These are phyloP conservation scores for Symmetrospora coprosmae DNA, from an alignment of 768 basidiomycete genomes.

Conservation along the genomic window DNA sequence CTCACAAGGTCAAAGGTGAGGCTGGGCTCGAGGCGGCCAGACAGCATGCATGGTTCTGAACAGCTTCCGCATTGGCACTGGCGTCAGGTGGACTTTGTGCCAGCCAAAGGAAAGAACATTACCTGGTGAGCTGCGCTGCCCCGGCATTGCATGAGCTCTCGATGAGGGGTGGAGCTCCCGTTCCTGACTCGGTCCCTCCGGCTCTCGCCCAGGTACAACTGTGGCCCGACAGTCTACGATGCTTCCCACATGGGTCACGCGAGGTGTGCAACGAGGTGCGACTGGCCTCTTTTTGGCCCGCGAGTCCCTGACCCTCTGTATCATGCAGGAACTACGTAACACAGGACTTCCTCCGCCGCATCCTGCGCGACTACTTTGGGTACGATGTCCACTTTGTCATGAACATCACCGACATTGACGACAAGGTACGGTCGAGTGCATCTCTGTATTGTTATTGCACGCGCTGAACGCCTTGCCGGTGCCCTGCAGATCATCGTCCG, in stretches of 20 bases:
- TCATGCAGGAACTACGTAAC: conserved; percentile 80
- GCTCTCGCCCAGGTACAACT: conserved; percentile 59
- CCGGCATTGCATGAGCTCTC: no score
- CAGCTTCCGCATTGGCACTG: not conserved
- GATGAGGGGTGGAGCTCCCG: no score
- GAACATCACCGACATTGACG: conserved; percentile 99
- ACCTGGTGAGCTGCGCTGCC: conserved; percentile 30
- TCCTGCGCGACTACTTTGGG: conserved; percentile 87
- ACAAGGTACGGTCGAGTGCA: conserved; percentile 55
- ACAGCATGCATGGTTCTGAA: not conserved
- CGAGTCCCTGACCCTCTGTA: not conserved
- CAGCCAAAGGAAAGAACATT: conserved; percentile 38
- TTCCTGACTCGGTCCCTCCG: conserved; percentile 60
- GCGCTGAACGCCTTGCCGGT: not conserved
- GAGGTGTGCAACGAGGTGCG: conserved; percentile 52
- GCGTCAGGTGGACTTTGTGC: conserved; percentile 58
- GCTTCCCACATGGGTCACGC: conserved; percentile 98
- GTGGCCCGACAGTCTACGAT: conserved; percentile 97
- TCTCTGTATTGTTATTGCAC: not conserved
- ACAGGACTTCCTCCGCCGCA: conserved; percentile 76
- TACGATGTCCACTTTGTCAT: conserved; percentile 97
- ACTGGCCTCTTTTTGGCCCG: not conserved
- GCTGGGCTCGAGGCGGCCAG: not conserved
- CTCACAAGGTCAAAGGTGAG: conserved; percentile 75
- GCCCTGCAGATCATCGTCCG: conserved; percentile 68